Evolutionary conservation across 805 yeast species (phyloP), one percentile per base, ranked within the genome.

Genomic region (Wilhelminamyces savonicus): DNA sequence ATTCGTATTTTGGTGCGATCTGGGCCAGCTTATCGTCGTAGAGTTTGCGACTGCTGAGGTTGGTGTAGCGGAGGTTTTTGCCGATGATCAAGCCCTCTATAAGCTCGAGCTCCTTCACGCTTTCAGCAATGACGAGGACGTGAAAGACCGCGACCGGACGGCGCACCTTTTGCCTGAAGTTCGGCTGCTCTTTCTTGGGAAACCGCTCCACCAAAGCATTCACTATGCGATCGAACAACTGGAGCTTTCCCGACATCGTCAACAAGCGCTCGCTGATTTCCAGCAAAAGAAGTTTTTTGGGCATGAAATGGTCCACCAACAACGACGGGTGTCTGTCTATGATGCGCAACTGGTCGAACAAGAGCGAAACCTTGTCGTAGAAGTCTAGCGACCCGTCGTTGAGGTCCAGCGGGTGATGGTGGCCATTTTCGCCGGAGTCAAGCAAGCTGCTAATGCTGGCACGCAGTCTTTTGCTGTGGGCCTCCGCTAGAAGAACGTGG

Each of bases 11-110:
- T n/a, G n/a, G n/a, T n/a, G n/a, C n/a, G n/a, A n/a, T n/a, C n/a
- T n/a, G n/a, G n/a, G n/a, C n/a, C n/a, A n/a, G 56, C 27, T 54
- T 34, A 23, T 59, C 67, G 20, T 71, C 75, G 39, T 66, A 71
- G 15, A 80, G 52, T 13, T 79, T 71, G 1, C 76, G 65, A 11
- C 85, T 84, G 15, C 86, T 74, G 42, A 79, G 71, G 41, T 94
- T 71, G 36, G 69, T 69, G 46, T 82, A 81, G 37, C 70, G 68
- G 22, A 84, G 54, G 21, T 62, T 62, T 44, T 83, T 76, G 2
- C 95, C 96, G n/a, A 82, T 61, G 10, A 86, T 47, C 26, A 81
- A 64, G 0, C 88, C 82, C 52, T 87, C 97, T 5, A 87, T 65
- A 26, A 87, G 57, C 47, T 87, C 94, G 37, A 82, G 50, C 46